Base-by-base conservation (phyloP, 1,284 basidiomycete species). In the Phenoliferia sp. region DNA sequence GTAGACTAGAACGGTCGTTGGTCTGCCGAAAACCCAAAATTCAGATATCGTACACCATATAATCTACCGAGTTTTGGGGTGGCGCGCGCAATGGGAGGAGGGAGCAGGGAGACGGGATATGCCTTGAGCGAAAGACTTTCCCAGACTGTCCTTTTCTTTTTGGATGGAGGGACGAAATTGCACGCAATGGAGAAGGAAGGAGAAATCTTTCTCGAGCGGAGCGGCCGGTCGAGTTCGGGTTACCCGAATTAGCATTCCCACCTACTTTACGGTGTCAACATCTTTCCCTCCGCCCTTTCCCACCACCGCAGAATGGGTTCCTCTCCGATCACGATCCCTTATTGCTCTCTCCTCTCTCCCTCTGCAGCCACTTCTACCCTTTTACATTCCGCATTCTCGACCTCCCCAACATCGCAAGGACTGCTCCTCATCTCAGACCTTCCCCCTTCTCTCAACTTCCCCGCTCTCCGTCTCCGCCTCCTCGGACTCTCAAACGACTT, bases 401-500 rank as follows among this genome's bases (percentile, higher is more conserved):
- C 71, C 35, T 59, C 61, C 9, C 65, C 71, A 3, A 48, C 65
- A 39, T 65, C 69, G 32, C 73, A 75, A 28, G 75, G 75, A 2
- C 62, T 76, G 31, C 57, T 73, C 17, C 54, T 73, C 59, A 62
- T 74, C 50, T 56, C 73, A 76, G 92, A 93, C 80, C 81, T 96
- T 34, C 94, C 93, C 0, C 66, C 50, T 3, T 29, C 77, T 5
- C 48, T 52, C 48, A 80, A 80, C 54, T 97, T 90, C 74, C 76
- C 79, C 6, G 66, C 73, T 0, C 84, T 89, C 63, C 83, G 94
- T 50, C 85, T 88, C 73, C 82, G 84, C 35, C 80, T 94, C 31
- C 84, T 96, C 65, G 85, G 83, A 71, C 81, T 91, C 55, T 85
- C 89, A 1, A 85, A 90, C 77, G 80, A 82, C 54, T 92, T 95